Base-by-base conservation (phyloP, 306 rosid species). In the Biancaea sappan region DNA sequence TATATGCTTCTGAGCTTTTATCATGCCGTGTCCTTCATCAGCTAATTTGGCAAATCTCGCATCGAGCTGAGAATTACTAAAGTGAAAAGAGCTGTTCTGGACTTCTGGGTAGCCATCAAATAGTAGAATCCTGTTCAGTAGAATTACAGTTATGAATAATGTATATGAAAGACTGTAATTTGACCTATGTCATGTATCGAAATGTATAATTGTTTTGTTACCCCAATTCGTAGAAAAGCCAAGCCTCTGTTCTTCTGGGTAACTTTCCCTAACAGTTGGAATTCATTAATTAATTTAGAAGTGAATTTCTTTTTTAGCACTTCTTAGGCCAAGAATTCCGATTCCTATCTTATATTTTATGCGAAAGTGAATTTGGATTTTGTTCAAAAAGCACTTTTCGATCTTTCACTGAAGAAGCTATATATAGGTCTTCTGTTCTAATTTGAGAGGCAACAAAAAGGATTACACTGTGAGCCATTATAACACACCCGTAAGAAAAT, bases 361-460 rank as follows among this genome's bases (percentile, higher is more conserved):
- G 88, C 64, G 64, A 60, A 84, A 77, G 76, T 77, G 48, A 22
- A 61, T 40, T 79, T 78, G 86, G 87, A 80, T 81, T 83, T 83
- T 62, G 80, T 22, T 71, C 76, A 38, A 41, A 47, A 68, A 40
- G 29, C 48, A 74, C 62, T 56, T 79, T 46, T 59, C 47, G 82
- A 77, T 51, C 63, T 76, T 84, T 69, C 26, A 29, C 9, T 48
- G 75, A 73, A 4, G 48, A 62, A 62, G 32, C 25, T 66, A 40
- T 25, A 22, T 14, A 43, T 51, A 10, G 40, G 40, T 29, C 38
- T 5, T 21, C 46, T 61, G 6, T 31, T 29, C 40, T 41, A 72
- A 46, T 44, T 72, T 74, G 38, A 68, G 57, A 18, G 48, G 57
- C 54, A 77, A n/a, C 40, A 62, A 31, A 37, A 44, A 21, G 18